phyloP scores from a whole-genome alignment of 148 eudicot species.

The Rhododendron vialii region DNA sequence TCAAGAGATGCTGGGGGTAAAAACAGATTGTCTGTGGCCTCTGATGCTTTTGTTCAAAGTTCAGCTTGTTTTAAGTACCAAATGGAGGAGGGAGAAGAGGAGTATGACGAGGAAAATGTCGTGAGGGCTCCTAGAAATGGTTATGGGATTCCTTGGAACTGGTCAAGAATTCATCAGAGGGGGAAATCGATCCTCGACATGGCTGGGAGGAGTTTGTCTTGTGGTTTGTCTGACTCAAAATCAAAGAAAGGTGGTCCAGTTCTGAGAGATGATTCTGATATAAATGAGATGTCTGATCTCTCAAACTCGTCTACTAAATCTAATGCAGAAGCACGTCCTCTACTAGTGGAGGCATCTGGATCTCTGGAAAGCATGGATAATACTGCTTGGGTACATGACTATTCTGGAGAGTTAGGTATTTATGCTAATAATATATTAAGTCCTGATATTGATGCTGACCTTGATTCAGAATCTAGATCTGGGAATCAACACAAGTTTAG shows the following conservation, averaged over 20 bases:
- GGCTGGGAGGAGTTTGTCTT: conserved; percentile 92
- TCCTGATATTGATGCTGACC: conserved; percentile 63
- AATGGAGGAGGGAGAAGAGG: conserved; percentile 34
- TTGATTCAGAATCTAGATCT: conserved; percentile 68
- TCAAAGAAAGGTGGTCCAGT: conserved; percentile 45
- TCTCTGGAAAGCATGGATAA: conserved; percentile 60
- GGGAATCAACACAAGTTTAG: conserved; percentile 37
- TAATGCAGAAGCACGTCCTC: conserved; percentile 64
- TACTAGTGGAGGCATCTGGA: conserved; percentile 64
- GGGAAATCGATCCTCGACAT: conserved; percentile 82
- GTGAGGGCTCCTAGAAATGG: conserved; percentile 63
- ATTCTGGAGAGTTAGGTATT: conserved; percentile 91
- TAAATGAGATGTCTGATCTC: conserved; percentile 38
- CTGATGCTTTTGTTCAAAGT: conserved; percentile 72
- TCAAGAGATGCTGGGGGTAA: conserved; percentile 35
- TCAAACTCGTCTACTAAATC: conserved; percentile 60
- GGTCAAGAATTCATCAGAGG: conserved; percentile 87
- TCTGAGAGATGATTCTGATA: conserved; percentile 32
- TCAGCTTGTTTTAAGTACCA: conserved; percentile 32
- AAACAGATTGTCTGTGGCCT: conserved; percentile 69
- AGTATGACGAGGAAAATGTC: conserved; percentile 41
- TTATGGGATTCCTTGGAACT: conserved; percentile 89
- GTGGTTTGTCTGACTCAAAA: conserved; percentile 84
- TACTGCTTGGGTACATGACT: conserved; percentile 85
- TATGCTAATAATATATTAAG: conserved; percentile 70